phyloP scores from a whole-genome alignment of 164 flowering plant genomes.

The Piper longum region DNA sequence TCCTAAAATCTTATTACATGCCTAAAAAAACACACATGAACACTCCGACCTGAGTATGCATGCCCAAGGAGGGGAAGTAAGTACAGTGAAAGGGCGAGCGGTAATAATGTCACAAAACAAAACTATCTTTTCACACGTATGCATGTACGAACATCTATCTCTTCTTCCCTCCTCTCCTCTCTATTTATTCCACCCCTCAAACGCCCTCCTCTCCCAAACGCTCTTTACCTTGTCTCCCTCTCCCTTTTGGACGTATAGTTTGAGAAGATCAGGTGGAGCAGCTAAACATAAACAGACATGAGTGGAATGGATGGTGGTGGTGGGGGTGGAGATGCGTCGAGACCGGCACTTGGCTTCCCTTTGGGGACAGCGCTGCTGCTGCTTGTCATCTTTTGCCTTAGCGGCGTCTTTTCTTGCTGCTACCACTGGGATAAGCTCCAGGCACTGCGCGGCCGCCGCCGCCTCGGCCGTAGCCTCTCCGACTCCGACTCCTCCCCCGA shows the following conservation, averaged over 20 bases:
- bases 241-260: neutral
- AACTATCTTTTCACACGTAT: neutral
- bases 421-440: constrained; percentile 91
- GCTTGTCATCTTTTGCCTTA: constrained; percentile 56
- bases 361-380: constrained; percentile 71
- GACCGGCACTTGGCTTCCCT: constrained; percentile 80
- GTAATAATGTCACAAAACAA: too few species aligned
- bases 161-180: neutral
- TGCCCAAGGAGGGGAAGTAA: too few species aligned
- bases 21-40: too few species aligned
- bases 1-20: too few species aligned
- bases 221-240: neutral
- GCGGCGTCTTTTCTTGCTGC: constrained; percentile 87
- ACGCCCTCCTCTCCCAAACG: neutral
- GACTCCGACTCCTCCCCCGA: constrained; percentile 20
- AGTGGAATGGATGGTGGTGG: neutral
- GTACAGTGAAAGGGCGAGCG: too few species aligned
- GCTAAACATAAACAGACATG: neutral
- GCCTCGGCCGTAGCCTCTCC: constrained; percentile 17
- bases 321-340: constrained; percentile 31
- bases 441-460: constrained; percentile 39
- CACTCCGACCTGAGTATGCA: too few species aligned
- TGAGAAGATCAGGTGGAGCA: neutral
- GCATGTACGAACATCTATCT: neutral
- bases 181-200: neutral